Base-by-base conservation (phyloP, 148 eudicot species). In the Heliosperma pusillum region DNA sequence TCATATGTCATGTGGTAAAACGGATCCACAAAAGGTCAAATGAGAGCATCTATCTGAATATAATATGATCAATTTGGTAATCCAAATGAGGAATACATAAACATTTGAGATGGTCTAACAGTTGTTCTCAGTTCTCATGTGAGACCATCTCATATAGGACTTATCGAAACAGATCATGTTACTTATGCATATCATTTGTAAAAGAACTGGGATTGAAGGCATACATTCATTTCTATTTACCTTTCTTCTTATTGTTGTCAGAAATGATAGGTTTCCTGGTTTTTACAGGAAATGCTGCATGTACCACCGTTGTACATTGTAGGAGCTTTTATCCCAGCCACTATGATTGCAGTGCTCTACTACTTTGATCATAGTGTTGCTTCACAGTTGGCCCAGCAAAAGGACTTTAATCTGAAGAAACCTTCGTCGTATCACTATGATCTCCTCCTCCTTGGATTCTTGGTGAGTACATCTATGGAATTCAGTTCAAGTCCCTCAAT, bases 301-400 rank as follows among this genome's bases (percentile, higher is more conserved):
- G 97, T 96, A 65, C 97, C 99, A 70, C 91, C 83, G 24, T 60
- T 92, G 45, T 90, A 90, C 64, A 96, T 96, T 20, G 73, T 90
- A 58, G 99, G 99, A 74, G 99, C 99, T 69, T 90, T 96, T 79
- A 83, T 92, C 86, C 99, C 99, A 60, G 99, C 99, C 25, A 96
- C 99, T 36, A 96, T 96, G 99, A 90, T 96, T 62, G 97, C 99
- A 0, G 99, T 96, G 74, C 97, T 96, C 65, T 96, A 92, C 75
- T 96, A 96, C 84, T 96, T 96, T 79, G 99, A 96, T 82, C 99
- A 96, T 55, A 96, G 99, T 79, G 99, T 96, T 33, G 99, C 99
- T 82, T 96, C 99, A 82, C 99, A 96, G 78, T 91, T 96, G 69
- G 91, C 99, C 50, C 99, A 96, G 72, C 99, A 96, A 67, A 82